These are phyloP conservation scores for Drosera spatulata DNA, from an alignment of 179 eudicot genomes.

Conservation along the genomic window DNA sequence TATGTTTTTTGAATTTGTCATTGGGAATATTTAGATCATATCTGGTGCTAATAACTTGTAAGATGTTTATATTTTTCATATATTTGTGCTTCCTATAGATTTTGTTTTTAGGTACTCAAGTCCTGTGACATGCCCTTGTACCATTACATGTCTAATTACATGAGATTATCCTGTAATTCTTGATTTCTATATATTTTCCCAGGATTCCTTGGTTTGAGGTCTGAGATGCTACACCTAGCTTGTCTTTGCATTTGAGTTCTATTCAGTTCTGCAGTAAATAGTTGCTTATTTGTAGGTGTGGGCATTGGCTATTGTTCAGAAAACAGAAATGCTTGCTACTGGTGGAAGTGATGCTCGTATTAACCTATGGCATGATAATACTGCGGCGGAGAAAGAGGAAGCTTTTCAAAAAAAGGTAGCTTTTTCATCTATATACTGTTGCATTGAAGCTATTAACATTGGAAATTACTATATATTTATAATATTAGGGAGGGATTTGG, in stretches of 20 bases:
- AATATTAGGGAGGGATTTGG: too few relatives aligned
- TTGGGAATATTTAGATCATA: too few relatives aligned
- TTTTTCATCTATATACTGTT: constrained; percentile 1
- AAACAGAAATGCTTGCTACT: constrained; percentile 91
- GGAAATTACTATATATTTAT: neutral
- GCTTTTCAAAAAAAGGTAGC: constrained; percentile 85
- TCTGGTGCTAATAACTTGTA: too few relatives aligned
- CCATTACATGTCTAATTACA: too few relatives aligned
- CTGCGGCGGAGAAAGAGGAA: constrained; percentile 87
- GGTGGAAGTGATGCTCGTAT: constrained; percentile 96
- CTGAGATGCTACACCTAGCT: neutral
- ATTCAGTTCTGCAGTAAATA: neutral
- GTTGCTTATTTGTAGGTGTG: constrained; percentile 42
- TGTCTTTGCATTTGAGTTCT: constrained; percentile 1
- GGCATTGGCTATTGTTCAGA: constrained; percentile 90
- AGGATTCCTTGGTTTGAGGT: neutral
- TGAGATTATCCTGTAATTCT: neutral
- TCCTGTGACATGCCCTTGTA: too few relatives aligned
- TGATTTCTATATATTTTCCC: too few relatives aligned
- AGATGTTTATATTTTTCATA: too few relatives aligned
- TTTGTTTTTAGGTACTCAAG: too few relatives aligned
- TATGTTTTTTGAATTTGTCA: too few relatives aligned
- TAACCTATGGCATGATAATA: constrained; percentile 87
- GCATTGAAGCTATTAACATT: neutral
- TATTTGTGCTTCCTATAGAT: too few relatives aligned